These are phyloP conservation scores for Fraxinus platypoda DNA, from an alignment of 305 asterid genomes.

Conservation along the genomic window DNA sequence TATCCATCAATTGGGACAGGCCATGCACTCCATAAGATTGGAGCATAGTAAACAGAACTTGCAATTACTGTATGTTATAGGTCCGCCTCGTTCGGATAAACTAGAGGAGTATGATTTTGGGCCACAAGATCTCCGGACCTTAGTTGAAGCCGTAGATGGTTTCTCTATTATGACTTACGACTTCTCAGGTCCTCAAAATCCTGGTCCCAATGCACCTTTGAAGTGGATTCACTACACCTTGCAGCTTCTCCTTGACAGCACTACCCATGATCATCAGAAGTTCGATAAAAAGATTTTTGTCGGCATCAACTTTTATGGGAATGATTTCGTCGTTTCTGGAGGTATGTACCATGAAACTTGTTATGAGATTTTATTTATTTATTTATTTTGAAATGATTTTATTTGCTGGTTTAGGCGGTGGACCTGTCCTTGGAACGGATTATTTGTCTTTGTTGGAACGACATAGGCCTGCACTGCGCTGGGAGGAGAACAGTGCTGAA, in stretches of 20 bases:
- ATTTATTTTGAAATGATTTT: not conserved
- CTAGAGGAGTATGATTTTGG: constrained; percentile 78
- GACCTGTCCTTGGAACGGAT: constrained; percentile 75
- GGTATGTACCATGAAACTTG: constrained; percentile 46
- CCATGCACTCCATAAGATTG: constrained; percentile 59
- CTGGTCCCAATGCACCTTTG: constrained; percentile 97
- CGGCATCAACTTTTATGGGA: constrained; percentile 90
- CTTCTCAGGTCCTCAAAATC: constrained; percentile 91
- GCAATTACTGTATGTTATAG: constrained; percentile 79
- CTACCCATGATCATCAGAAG: constrained; percentile 25
- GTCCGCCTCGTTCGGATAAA: constrained; percentile 74
- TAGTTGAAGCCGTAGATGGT: constrained; percentile 71
- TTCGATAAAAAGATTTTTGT: constrained; percentile 61
- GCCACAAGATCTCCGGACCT: constrained; percentile 67
- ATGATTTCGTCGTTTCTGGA: constrained; percentile 74
- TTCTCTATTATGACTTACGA: constrained; percentile 98
- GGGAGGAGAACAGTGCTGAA: constrained; percentile 92
- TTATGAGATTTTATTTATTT: not conserved
- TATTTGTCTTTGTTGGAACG: constrained; percentile 73
- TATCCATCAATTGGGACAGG: constrained; percentile 77
- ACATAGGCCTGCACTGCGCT: constrained; percentile 68
- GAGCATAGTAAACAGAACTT: constrained; percentile 42
- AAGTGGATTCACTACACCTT: constrained; percentile 76
- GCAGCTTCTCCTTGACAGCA: constrained; percentile 55
- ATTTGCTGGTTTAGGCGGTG: constrained; percentile 71